Base-by-base conservation (phyloP, 495 filamentous ascomycete genomes). In the Penicillium pulvis region DNA sequence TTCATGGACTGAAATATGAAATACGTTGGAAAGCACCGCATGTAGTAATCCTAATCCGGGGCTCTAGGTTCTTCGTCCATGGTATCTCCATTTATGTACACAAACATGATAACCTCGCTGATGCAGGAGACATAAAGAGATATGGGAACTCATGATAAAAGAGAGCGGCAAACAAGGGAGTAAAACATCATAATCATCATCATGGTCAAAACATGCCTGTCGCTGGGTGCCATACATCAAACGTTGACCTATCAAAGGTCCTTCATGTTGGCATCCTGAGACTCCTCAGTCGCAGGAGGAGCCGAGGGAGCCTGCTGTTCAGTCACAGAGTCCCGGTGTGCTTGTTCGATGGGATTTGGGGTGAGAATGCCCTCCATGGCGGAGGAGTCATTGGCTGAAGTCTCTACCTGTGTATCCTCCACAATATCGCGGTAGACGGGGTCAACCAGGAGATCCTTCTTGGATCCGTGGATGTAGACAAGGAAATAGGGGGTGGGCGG, bases 401-500 rank as follows among this genome's bases (percentile, higher is more conserved):
- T 56, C 4, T 56, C 51, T 6, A 63, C n/a, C 11, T 61, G 20
- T 23, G 59, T 2, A 17, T 41, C 14, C 39, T 41, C 16, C 11
- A 41, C 39, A 41, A 41, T 63, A 28, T 81, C 70, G 31, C 85
- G 78, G 60, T 76, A 79, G 30, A 88, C 77, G 2, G 85, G 79
- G 53, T 88, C 80, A 35, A 90, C 88, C 2, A 91, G 65, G 10
- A 82, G 66, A 20, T 84, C 75, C 57, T 87, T 86, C 56, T 82
- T 72, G 7, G 79, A 68, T 23, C 88, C 87, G 39, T 82, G 79
- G 17, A 97, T 87, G 64, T 95, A 97, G 16, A 92, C 90, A 19
- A 97, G 82, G 70, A 93, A 95, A 66, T 96, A 96, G 2, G 92
- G 91, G 28, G 92, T 95, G 2, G 85, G 79, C 6, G 81, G 83